These are phyloP conservation scores for Solanum appendiculatum DNA, from an alignment of 257 asterid species.

Conservation along the genomic window DNA sequence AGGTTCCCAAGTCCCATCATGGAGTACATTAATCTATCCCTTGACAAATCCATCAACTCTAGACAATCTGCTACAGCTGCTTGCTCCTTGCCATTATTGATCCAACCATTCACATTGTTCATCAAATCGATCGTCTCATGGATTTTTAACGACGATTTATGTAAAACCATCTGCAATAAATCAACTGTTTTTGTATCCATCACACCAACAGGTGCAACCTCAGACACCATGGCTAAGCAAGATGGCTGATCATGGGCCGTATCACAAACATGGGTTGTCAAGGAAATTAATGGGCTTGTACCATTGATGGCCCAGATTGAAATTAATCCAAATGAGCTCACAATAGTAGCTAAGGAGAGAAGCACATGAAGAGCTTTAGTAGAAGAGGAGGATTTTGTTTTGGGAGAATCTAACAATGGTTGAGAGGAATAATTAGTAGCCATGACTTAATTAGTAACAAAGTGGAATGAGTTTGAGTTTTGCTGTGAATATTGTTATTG, in stretches of 20 bases:
- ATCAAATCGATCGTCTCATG: conserved; percentile 1
- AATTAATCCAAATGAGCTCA: not conserved
- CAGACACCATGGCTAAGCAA: conserved; percentile 2
- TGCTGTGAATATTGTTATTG: not conserved
- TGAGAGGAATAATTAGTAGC: not conserved
- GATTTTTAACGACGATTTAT: not conserved
- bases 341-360: not conserved
- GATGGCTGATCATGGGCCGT: conserved; percentile 9
- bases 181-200: not conserved
- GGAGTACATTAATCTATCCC: conserved; percentile 16
- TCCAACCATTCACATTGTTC: not conserved
- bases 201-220: not conserved
- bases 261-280: not conserved
- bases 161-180: not conserved
- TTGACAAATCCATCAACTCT: conserved; percentile 20
- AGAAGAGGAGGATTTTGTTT: not conserved
- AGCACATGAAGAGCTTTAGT: not conserved
- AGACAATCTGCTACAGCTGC: conserved; percentile 16
- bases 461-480: not conserved
- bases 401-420: not conserved
- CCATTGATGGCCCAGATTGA: not conserved
- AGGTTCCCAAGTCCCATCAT: conserved; percentile 1
- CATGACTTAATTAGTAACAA: not conserved
- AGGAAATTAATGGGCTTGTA: not conserved
- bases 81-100: not conserved